These are phyloP conservation scores for Fusarium tjaetaba DNA, from an alignment of 2,329 filamentous ascomycete species.

Conservation along the genomic window DNA sequence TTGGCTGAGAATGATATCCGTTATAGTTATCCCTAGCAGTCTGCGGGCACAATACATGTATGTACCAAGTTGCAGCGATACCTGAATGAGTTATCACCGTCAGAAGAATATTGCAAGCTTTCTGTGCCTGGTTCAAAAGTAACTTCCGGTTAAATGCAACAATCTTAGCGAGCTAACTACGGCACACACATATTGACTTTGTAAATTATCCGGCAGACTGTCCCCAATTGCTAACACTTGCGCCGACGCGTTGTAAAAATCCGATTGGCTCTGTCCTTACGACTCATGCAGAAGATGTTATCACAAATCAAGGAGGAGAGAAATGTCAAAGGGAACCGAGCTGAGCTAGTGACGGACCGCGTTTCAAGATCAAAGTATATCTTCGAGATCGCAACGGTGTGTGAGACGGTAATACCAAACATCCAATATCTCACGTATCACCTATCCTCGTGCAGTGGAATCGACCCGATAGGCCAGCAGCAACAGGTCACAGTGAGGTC, in stretches of 20 bases:
- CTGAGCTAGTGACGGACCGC: background rate
- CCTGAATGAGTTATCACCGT: background rate
- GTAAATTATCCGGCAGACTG: background rate
- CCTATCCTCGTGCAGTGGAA: constrained; percentile 1
- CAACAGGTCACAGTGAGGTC: background rate
- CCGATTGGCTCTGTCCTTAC: background rate
- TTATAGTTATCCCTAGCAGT: background rate
- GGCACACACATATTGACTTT: background rate
- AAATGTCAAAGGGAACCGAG: background rate
- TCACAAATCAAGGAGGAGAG: background rate
- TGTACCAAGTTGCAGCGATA: background rate
- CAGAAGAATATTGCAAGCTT: background rate
- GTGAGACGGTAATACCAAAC: background rate
- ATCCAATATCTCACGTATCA: background rate
- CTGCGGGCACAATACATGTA: background rate
- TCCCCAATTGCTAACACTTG: background rate
- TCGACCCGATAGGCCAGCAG: constrained; percentile 11
- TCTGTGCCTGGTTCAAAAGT: background rate
- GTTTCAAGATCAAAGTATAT: constrained; percentile 18
- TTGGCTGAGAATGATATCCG: background rate
- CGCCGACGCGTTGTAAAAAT: background rate
- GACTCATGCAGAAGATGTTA: background rate
- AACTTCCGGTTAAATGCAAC: background rate
- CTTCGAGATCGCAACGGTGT: background rate
- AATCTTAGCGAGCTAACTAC: background rate